Base-by-base conservation (phyloP, 176 grass and related monocot genomes). In the Juncus inflexus region DNA sequence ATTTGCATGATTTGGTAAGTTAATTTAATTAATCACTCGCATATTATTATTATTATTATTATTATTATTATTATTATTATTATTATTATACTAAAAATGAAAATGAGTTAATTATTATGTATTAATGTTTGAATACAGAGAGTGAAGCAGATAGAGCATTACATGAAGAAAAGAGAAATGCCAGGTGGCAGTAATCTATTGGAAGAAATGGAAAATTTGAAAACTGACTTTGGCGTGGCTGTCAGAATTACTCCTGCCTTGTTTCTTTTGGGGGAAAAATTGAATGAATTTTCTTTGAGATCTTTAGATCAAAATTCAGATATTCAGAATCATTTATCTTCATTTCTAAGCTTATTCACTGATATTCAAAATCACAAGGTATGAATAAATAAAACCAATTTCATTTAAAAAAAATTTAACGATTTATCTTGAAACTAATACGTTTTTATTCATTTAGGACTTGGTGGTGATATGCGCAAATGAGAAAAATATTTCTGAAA, bases 1-100 rank as follows among this genome's bases (percentile, higher is more conserved):
- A 62, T 52, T 78, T 70, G n/a, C 65, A 63, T 53, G 65, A 78
- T 4, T 40, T 78, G 35, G 65, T 78, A 70, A 61, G 74, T 61
- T 15, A 61, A 10, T 61, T 11, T 67, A 67, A 7, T 69, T 11
- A 15, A 35, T 43, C 35, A 41, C 39, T 15, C 7, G 19, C 40
- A 19, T 51, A 49, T 36, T 53, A 19, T 35, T 55, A 53, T 12
- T 57, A 57, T 11, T 57, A 11, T 15, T 28, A 28, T 28, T 28
- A 28, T 28, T 28, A 28, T 28, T 28, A 28, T 28, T 28, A 28
- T 28, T 28, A 28, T 28, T 28, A 28, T 28, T 28, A 11, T 57
- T 13, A 28, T 28, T 28, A 57, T 12, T 12, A 57, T 11, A 12
- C n/a, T 28, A 28, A 28, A 28, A 28, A 28, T 28, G 19, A 11